Evolutionary conservation across 495 filamentous ascomycete genomes (phyloP).

Genomic region (Neurospora sp.): DNA sequence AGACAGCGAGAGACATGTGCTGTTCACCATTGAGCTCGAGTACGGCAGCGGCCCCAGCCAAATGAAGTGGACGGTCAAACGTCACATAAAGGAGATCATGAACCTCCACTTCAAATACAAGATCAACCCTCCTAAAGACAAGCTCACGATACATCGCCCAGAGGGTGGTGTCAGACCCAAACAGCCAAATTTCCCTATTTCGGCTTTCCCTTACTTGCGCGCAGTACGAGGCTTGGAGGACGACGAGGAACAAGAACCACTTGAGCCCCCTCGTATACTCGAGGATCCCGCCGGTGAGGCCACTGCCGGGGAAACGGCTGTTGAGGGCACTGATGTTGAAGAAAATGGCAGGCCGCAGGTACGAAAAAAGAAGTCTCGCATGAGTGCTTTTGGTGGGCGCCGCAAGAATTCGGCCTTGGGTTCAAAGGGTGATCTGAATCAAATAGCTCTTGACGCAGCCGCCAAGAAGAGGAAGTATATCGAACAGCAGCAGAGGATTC

Average conservation of each 20-base stretch:
- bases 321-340: slow-evolving; percentile 34
- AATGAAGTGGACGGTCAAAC: slow-evolving; percentile 94
- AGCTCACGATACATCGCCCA: slow-evolving; percentile 44
- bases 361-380: slow-evolving; percentile 55
- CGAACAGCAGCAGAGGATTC: slow-evolving; percentile 66
- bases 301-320: slow-evolving; percentile 39
- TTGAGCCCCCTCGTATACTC: slow-evolving; percentile 31
- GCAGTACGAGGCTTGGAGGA: slow-evolving; percentile 72
- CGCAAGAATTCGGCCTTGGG: slow-evolving; percentile 24
- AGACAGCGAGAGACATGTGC: slow-evolving; percentile 66
- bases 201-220: slow-evolving; percentile 84
- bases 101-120: slow-evolving; percentile 93
- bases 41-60: slow-evolving; percentile 91
- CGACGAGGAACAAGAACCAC: slow-evolving; percentile 65
- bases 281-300: slow-evolving; percentile 40
- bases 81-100: slow-evolving; percentile 78
- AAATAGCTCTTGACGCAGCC: slow-evolving; percentile 16
- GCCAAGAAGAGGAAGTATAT: slow-evolving; percentile 38
- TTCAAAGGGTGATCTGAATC: slow-evolving; percentile 15
- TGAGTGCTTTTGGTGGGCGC: slow-evolving; percentile 35
- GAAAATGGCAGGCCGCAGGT: slow-evolving; percentile 26
- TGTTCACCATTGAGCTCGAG: slow-evolving; percentile 88
- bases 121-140: slow-evolving; percentile 67
- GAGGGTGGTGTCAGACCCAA: slow-evolving; percentile 46
- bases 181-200: slow-evolving; percentile 80